Percentiles rank a stretch among this genome's conserved stretches.
Conservation (phyloP, 2,329 filamentous ascomycete species). For the Pseudogymnoascus sp. region DNA sequence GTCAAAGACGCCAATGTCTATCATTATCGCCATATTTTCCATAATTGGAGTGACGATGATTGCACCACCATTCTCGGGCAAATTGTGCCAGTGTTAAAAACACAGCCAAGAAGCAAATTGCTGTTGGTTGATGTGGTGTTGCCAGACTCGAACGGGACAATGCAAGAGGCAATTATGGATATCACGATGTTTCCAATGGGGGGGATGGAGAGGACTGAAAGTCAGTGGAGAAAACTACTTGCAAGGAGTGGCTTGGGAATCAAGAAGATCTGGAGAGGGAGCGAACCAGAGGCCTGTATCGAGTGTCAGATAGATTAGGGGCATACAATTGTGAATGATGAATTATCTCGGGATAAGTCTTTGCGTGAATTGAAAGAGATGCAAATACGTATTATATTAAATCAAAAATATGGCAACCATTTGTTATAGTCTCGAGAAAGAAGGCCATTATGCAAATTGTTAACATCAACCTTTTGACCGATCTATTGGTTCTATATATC, state of each 20-base stretch:
- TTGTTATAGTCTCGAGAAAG: background rate
- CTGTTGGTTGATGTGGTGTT: slow-evolving; percentile 22
- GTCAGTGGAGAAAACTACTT: slow-evolving; percentile 19
- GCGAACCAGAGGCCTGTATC: slow-evolving; percentile 18
- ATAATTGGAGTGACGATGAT: slow-evolving; percentile 21
- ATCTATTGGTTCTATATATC: background rate
- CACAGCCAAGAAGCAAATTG: slow-evolving; percentile 19
- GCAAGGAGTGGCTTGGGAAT: slow-evolving; percentile 20
- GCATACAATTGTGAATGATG: background rate
- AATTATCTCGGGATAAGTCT: background rate
- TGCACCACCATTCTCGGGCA: slow-evolving; percentile 17
- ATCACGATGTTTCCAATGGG: slow-evolving; percentile 21
- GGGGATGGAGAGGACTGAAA: slow-evolving; percentile 21
- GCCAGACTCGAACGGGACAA: slow-evolving; percentile 18
- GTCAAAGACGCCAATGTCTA: slow-evolving; percentile 18
- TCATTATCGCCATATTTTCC: slow-evolving; percentile 21
- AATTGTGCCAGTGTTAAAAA: slow-evolving; percentile 17
- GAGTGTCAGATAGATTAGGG: slow-evolving; percentile 7
- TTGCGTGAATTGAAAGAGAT: background rate
- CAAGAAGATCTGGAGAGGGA: slow-evolving; percentile 23
- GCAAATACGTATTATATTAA: background rate
- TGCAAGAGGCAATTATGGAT: slow-evolving; percentile 21
- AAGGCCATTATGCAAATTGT: background rate
- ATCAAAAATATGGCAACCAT: background rate
- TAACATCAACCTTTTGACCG: background rate